Conservation (phyloP, 2,329 filamentous ascomycete species). For the Pseudogymnoascus sp. region DNA sequence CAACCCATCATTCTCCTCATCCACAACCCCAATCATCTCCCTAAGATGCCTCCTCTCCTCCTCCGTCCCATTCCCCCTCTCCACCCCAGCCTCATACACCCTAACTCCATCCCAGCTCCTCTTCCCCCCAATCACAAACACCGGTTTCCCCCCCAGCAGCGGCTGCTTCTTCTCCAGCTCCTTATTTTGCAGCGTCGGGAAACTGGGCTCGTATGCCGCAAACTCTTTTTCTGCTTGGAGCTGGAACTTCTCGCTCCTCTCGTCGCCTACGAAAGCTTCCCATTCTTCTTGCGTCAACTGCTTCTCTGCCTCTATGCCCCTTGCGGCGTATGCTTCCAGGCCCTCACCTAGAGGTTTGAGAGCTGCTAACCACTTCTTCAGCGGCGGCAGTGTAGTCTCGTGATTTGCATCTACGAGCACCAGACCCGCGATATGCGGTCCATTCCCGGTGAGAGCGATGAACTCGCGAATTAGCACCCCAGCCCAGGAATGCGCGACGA, state of each 20-base stretch:
- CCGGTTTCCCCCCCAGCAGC: background rate
- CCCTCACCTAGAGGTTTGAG: background rate
- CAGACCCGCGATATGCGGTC: constrained; percentile 16
- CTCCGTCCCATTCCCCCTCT: constrained; percentile 30
- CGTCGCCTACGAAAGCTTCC: constrained; percentile 7
- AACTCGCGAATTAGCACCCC: constrained; percentile 17
- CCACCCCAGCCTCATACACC: constrained; percentile 29
- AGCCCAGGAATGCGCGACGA: constrained; percentile 19
- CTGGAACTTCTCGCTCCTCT: constrained; percentile 4
- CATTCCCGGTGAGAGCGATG: background rate
- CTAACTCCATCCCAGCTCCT: constrained; percentile 27
- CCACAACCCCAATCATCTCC: constrained; percentile 24
- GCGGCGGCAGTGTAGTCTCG: background rate
- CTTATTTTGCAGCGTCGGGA: background rate
- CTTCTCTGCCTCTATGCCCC: constrained; percentile 10
- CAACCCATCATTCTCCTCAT: constrained; percentile 26
- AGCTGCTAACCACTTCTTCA: background rate
- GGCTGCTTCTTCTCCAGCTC: background rate
- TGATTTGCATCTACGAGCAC: constrained; percentile 22
- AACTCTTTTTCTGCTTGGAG: constrained; percentile 9
- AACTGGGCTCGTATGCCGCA: constrained; percentile 12
- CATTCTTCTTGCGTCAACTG: constrained; percentile 15
- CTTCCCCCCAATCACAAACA: constrained; percentile 25
- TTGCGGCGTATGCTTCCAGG: background rate
- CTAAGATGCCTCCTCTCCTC: constrained; percentile 26